Base-by-base conservation (phyloP, 768 basidiomycete species). In the Strobilomyces dryophilus region DNA sequence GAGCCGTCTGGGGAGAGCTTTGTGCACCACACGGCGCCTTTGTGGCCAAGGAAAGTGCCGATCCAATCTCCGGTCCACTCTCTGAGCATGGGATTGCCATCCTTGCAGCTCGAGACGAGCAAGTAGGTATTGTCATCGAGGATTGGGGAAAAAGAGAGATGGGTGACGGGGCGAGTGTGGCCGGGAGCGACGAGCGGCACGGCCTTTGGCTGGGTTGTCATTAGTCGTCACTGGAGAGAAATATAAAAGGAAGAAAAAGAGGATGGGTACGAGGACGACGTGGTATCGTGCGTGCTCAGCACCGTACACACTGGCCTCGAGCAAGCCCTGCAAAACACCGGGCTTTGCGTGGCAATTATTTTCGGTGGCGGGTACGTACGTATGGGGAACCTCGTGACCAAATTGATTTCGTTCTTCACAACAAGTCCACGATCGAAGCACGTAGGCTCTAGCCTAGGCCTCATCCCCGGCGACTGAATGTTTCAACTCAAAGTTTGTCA, bases 61-160 rank as follows among this genome's bases (percentile, higher is more conserved):
- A 97, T 90, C 97, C 97, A 99, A 71, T 99, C 97, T 32, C 95
- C 95, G 51, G 92, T 90, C 95, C 95, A 95, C 65, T 93, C 89
- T 66, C 93, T 83, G 60, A 97, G 75, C 92, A 95, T 95, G 42
- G 93, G 95, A 63, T 93, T 98, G 32, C 97, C 97, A 78, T 98
- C 97, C 74, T 98, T 99, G 78, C 97, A 98, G 62, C 90, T 89
- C 52, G 95, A 98, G 65, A 98, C 88, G 57, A 99, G 80, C 57
- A 98, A 76, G 72, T 87, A 98, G 41, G 85, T 83, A 57, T 83
- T 81, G 71, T 98, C 95, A 21, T 92, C 80, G 66, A 92, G 83
- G 58, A 90, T 79, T 14, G 83, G 74, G 21, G 93, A 95, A 75
- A 97, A 98, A 51, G 92, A 92, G 57, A 98, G 85, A 68, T 97